Percentiles rank a stretch among this genome's conserved stretches.
Conservation (phyloP, 495 filamentous ascomycete species). For the Bacidia rubella region DNA sequence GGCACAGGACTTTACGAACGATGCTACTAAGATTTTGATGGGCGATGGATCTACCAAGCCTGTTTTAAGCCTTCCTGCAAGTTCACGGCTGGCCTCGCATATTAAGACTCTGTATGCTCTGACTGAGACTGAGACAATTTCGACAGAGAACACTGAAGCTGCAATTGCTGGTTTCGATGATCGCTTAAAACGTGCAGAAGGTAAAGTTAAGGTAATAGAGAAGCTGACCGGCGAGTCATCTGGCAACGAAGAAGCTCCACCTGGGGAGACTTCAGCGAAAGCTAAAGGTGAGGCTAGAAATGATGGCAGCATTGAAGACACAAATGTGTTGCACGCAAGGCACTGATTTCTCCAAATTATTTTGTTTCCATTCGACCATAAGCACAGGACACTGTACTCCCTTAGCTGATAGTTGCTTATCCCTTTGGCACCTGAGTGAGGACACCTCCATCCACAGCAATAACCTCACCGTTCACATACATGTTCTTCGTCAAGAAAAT, state of each 20-base stretch:
- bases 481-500: constrained; percentile 37
- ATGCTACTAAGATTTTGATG: neutral
- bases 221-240: constrained; percentile 47
- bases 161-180: constrained; percentile 78
- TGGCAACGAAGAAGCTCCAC: neutral
- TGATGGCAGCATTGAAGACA: constrained; percentile 43
- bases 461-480: constrained; percentile 49
- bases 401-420: neutral
- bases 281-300: constrained; percentile 8
- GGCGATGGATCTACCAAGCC: neutral
- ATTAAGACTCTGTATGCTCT: constrained; percentile 57
- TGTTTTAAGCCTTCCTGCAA: constrained; percentile 33
- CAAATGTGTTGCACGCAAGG: constrained; percentile 32
- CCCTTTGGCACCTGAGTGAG: constrained; percentile 23
- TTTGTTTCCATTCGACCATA: neutral
- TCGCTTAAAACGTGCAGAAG: constrained; percentile 59
- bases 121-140: constrained; percentile 65
- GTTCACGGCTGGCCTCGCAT: constrained; percentile 58
- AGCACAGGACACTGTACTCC: too few species aligned
- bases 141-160: constrained; percentile 68
- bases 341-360: constrained; percentile 31
- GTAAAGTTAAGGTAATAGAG: constrained; percentile 74
- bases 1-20: neutral
- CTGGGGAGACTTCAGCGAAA: constrained; percentile 19
- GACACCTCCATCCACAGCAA: constrained; percentile 46